Evolutionary conservation across 345 rosid species (phyloP).

Genomic region (Corymbia maculata): DNA sequence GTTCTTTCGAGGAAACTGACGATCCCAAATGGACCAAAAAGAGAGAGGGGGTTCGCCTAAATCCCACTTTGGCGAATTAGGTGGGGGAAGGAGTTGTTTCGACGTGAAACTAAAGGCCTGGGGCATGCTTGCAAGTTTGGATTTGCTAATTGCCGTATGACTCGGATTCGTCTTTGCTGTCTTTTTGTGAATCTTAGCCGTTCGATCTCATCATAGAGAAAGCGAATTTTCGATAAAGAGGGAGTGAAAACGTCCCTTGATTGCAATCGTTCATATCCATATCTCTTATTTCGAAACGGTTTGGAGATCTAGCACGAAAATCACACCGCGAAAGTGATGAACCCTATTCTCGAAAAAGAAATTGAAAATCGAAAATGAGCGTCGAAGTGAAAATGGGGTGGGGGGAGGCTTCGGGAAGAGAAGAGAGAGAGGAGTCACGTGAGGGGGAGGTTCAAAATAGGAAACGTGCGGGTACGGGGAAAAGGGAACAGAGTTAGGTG

Average conservation of each 20-base stretch:
- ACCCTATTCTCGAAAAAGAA: neutral
- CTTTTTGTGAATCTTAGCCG: neutral
- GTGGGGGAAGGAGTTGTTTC: neutral
- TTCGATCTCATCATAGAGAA: neutral
- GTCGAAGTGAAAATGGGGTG: neutral
- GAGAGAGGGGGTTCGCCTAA: neutral
- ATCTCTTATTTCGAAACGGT: neutral
- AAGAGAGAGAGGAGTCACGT: neutral
- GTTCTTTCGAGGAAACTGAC: neutral
- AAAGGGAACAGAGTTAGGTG: conserved; percentile 14
- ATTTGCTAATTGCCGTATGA: neutral
- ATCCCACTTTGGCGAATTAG: neutral
- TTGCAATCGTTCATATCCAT: too few relatives aligned
- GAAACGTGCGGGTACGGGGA: conserved; percentile 15
- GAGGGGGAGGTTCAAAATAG: neutral
- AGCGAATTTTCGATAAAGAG: neutral
- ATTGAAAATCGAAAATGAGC: neutral
- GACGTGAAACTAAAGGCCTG: neutral
- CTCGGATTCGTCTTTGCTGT: neutral
- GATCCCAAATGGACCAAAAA: neutral
- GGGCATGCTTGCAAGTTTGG: neutral
- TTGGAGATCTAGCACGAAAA: neutral
- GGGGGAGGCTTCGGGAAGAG: neutral
- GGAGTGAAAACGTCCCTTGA: neutral
- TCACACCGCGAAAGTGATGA: neutral